Conservation (phyloP, 1,284 basidiomycete genomes). For the Xerocomus nothofagi region DNA sequence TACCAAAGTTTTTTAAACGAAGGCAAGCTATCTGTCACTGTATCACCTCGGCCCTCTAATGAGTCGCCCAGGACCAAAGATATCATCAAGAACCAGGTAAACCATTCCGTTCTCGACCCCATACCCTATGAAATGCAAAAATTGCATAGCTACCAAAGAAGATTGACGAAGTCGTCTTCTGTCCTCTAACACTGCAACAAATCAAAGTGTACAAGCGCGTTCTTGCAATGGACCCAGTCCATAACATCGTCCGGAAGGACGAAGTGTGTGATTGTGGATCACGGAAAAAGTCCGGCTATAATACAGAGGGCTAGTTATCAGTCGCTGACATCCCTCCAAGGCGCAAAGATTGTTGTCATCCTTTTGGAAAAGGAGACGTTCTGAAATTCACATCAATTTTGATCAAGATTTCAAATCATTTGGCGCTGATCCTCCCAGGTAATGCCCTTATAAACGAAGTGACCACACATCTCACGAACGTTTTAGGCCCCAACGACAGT, state of each 20-base stretch:
- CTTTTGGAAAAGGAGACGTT: constrained; percentile 58
- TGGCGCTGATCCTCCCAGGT: constrained; percentile 80
- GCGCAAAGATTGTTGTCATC: constrained; percentile 65
- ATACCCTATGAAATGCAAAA: not conserved
- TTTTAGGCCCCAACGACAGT: constrained; percentile 58
- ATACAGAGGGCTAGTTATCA: not conserved
- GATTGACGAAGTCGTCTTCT: constrained; percentile 86
- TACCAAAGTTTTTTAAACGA: constrained; percentile 77
- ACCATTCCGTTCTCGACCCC: not conserved
- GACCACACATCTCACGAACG: not conserved
- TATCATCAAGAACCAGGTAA: constrained; percentile 71
- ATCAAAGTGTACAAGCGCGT: constrained; percentile 70
- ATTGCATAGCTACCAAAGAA: constrained; percentile 71
- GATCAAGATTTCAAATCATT: constrained; percentile 84
- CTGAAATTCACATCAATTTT: constrained; percentile 77
- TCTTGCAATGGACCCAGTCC: constrained; percentile 57
- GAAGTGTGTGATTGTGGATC: constrained; percentile 74
- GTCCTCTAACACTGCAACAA: constrained; percentile 72
- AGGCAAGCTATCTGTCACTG: constrained; percentile 45
- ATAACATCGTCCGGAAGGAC: constrained; percentile 66
- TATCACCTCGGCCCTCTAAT: not conserved
- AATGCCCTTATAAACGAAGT: constrained; percentile 2
- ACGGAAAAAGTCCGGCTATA: constrained; percentile 44
- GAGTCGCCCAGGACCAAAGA: constrained; percentile 65
- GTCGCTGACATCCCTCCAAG: constrained; percentile 37